Percentiles rank a stretch among this genome's conserved stretches.
phyloP scores from a whole-genome alignment of 208 protist species.

The Blastocrithidia nonstop region DNA sequence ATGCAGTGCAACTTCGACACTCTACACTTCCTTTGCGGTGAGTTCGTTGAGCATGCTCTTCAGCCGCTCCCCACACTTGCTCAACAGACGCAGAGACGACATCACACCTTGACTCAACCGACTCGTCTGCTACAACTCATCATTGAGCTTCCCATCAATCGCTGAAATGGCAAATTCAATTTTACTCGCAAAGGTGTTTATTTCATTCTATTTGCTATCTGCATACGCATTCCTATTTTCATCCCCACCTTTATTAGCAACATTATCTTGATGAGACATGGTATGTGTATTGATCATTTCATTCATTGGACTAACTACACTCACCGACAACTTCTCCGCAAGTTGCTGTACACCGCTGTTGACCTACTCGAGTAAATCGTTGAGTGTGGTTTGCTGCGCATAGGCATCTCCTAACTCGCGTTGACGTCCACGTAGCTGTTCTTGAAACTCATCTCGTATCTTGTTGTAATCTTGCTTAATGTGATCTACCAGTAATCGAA shows the following conservation, averaged over 20 bases:
- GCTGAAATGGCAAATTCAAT: background rate
- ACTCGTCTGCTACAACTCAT: no score
- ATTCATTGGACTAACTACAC: slow-evolving; percentile 4
- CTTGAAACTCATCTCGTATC: slow-evolving; percentile 82
- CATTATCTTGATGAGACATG: background rate
- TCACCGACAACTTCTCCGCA: slow-evolving; percentile 52
- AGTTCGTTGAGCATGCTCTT: slow-evolving; percentile 51
- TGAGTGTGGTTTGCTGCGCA: slow-evolving; percentile 42
- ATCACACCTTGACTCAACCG: no score
- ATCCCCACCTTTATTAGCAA: no score
- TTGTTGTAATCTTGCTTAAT: slow-evolving; percentile 26
- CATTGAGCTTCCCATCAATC: slow-evolving; percentile 6
- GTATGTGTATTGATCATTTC: no score
- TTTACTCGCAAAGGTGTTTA: background rate
- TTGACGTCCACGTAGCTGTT: slow-evolving; percentile 54
- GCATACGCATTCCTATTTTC: no score
- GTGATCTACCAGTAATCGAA: slow-evolving; percentile 34
- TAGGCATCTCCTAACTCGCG: slow-evolving; percentile 40
- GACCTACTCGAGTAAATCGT: slow-evolving; percentile 64
- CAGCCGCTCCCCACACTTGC: slow-evolving; percentile 32
- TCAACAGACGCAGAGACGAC: no score
- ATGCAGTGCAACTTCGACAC: no score
- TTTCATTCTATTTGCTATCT: no score
- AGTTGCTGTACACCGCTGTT: slow-evolving; percentile 84
- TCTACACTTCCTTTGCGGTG: slow-evolving; percentile 20